These are phyloP conservation scores for Metschnikowia proteae DNA, from an alignment of 805 yeast genomes.

Conservation along the genomic window DNA sequence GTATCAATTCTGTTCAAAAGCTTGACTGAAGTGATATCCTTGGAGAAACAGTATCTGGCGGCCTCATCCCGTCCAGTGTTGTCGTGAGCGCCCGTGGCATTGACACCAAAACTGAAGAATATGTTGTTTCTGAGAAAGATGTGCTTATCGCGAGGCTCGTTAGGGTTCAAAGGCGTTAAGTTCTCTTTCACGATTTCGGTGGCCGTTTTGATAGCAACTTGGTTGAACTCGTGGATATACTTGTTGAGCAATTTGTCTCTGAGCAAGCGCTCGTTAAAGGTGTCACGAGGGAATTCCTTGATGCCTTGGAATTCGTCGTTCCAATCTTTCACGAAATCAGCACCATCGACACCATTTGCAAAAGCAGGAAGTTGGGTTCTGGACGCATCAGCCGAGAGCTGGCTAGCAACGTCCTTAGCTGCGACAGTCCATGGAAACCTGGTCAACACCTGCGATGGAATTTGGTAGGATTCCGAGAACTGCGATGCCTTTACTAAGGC, in stretches of 20 bases:
- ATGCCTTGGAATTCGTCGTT: slow-evolving; percentile 86
- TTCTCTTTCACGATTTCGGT: slow-evolving; percentile 71
- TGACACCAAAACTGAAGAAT: slow-evolving; percentile 75
- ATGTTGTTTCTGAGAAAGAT: slow-evolving; percentile 79
- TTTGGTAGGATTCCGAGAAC: slow-evolving; percentile 53
- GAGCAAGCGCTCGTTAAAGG: slow-evolving; percentile 62
- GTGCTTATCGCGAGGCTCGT: slow-evolving; percentile 55
- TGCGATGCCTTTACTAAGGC: slow-evolving; percentile 34
- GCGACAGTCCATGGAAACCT: slow-evolving; percentile 77
- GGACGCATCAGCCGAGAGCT: slow-evolving; percentile 49
- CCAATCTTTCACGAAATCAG: slow-evolving; percentile 68
- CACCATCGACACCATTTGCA: slow-evolving; percentile 56
- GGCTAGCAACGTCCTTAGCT: slow-evolving; percentile 15
- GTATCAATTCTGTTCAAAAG: slow-evolving; percentile 64
- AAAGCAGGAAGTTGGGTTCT: slow-evolving; percentile 55
- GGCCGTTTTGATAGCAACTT: slow-evolving; percentile 76
- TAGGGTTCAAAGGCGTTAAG: slow-evolving; percentile 75
- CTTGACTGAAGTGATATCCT: slow-evolving; percentile 73
- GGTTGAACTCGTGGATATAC: slow-evolving; percentile 70
- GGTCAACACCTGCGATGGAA: slow-evolving; percentile 59
- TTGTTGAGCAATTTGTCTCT: slow-evolving; percentile 74
- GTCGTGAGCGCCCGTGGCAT: slow-evolving; percentile 60
- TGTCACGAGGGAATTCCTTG: slow-evolving; percentile 60
- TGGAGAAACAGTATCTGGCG: slow-evolving; percentile 72
- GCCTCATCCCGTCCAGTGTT: slow-evolving; percentile 79